phyloP scores from a whole-genome alignment of 129 eudicot genomes.

The Heracleum sosnowskyi region DNA sequence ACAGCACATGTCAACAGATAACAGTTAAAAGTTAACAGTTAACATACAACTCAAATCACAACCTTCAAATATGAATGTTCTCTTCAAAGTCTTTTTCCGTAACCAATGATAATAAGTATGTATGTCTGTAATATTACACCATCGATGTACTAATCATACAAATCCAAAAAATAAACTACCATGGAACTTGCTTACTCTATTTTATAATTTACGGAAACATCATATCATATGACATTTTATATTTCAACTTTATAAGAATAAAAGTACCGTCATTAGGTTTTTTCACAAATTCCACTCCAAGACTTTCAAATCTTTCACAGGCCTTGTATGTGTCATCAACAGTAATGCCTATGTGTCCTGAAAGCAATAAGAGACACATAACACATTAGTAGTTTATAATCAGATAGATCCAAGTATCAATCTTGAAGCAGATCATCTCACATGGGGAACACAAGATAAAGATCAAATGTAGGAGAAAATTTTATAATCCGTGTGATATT shows the following conservation, averaged over 20 bases:
- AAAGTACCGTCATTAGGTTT: constrained; percentile 84
- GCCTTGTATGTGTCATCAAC: constrained; percentile 88
- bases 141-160: neutral
- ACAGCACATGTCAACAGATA: neutral
- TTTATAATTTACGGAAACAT: neutral
- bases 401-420: neutral
- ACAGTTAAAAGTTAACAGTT: neutral
- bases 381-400: neutral
- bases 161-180: neutral
- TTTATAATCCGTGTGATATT: neutral
- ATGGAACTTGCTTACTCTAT: neutral
- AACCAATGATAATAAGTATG: neutral
- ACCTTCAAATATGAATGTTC: neutral
- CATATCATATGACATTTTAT: neutral
- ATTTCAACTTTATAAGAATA: constrained; percentile 6
- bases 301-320: constrained; percentile 68
- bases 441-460: neutral
- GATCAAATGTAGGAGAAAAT: neutral
- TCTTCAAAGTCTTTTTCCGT: neutral
- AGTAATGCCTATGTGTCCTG: constrained; percentile 95
- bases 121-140: neutral
- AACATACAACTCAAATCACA: neutral
- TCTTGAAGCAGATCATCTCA: neutral
- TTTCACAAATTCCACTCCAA: constrained; percentile 74
- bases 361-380: constrained; percentile 19